phyloP scores from a whole-genome alignment of 257 asterid genomes.

The Handroanthus guayacan region DNA sequence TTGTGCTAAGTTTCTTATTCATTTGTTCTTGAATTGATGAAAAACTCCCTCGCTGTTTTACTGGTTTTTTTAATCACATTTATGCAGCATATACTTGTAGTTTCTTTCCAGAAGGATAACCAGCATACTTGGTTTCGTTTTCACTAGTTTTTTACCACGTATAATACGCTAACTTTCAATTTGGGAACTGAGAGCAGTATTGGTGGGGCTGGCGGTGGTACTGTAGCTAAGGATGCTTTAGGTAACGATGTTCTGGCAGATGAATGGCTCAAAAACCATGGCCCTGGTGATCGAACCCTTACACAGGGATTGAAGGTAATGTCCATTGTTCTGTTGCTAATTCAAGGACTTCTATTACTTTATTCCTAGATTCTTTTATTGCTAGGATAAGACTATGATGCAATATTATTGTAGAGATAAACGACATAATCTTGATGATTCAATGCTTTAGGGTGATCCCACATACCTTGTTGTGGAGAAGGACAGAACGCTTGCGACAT shows the following conservation, averaged over 20 bases:
- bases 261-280: conserved; percentile 73
- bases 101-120: neutral
- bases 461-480: conserved; percentile 94
- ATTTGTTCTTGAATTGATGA: no score
- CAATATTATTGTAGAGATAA: neutral
- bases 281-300: conserved; percentile 92
- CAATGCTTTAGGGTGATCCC: conserved; percentile 82
- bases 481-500: conserved; percentile 88
- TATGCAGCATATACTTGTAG: neutral
- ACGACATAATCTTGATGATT: neutral
- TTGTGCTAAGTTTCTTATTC: no score
- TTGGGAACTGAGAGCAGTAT: conserved; percentile 49
- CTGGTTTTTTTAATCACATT: no score
- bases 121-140: neutral
- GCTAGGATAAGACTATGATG: neutral
- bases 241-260: conserved; percentile 82
- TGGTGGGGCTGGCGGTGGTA: conserved; percentile 64
- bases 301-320: conserved; percentile 88
- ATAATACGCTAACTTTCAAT: neutral
- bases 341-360: neutral
- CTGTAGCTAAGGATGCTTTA: conserved; percentile 81
- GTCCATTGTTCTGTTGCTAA: neutral
- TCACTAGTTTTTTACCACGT: neutral
- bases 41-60: no score
- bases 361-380: neutral